phyloP scores from a whole-genome alignment of 257 asterid species.

The Solanum virginianum region DNA sequence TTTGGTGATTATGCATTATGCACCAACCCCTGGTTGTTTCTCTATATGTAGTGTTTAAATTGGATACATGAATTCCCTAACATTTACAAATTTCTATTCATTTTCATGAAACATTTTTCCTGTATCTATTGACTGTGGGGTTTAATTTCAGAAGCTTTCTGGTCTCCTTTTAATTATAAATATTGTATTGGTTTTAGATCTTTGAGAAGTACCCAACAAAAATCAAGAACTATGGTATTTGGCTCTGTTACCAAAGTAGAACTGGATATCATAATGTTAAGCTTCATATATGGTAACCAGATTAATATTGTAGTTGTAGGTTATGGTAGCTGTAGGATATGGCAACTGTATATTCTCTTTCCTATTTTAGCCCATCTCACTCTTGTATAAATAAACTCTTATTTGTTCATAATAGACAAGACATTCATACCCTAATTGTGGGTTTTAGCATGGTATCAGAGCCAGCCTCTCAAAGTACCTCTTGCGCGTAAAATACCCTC shows the following conservation, averaged over 20 bases:
- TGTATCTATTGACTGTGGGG: background rate
- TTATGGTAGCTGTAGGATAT: too few species aligned
- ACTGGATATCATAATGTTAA: slow-evolving; percentile 71
- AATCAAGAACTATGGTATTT: slow-evolving; percentile 45
- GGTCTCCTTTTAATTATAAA: background rate
- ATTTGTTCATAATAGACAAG: too few species aligned
- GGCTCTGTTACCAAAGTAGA: slow-evolving; percentile 45
- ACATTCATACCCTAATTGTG: too few species aligned
- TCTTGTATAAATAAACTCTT: too few species aligned
- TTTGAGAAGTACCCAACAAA: slow-evolving; percentile 86
- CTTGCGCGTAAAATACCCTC: too few species aligned
- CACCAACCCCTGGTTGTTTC: background rate
- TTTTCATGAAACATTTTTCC: background rate
- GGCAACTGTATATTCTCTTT: too few species aligned
- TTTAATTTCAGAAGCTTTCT: background rate
- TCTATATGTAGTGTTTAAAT: background rate
- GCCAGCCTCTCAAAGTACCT: too few species aligned
- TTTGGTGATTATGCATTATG: background rate
- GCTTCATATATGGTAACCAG: too few species aligned
- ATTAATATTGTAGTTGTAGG: too few species aligned
- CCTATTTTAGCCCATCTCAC: too few species aligned
- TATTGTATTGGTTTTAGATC: slow-evolving; percentile 20
- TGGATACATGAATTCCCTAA: background rate
- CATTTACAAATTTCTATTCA: background rate
- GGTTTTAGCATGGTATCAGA: too few species aligned